Evolutionary conservation across 116 monocot species (phyloP), one percentile per base, ranked within the genome.

Genomic region (Dioscorea cayenensis): DNA sequence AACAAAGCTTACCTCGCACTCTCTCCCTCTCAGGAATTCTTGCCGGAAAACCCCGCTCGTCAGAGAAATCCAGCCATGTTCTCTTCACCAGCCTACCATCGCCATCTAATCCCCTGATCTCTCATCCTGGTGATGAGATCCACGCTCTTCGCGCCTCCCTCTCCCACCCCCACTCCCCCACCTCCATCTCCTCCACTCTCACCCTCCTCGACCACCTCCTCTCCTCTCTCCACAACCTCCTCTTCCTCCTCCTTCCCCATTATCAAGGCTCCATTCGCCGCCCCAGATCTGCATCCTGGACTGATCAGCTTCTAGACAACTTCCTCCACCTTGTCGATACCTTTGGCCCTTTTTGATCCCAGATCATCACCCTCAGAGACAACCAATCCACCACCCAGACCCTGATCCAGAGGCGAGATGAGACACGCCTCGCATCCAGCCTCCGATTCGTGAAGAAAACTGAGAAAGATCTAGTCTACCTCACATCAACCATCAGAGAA

Each of bases 311-410:
- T 38, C 76, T 81, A 9, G 72, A 81, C 28, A 67, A 72, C 58
- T 76, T 66, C 21, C 76, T 81, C 67, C 71, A 76, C 51, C 52
- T 81, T 28, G 72, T 72, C 67, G 76, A 81, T 28, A 76, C 67
- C 37, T 58, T 72, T 63, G 76, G 76, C 66, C 35, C 48, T 36
- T 68, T 76, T 68, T 66, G 81, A 2, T 51, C 67, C 28, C 35
- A 49, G 7, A 28, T 76, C 28, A 7, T 72, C 18, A 49, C 65
- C 1, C 67, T 81, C 17, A 18, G 28, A 19, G 25, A 66, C 0
- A 32, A 49, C 37, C 63, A 50, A 20, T 60, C 76, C 51, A 72
- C 43, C 19, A 51, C 71, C 10, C 71, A 66, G 52, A 12, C 64
- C 17, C 71, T 71, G 8, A 51, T 71, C 37, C 52, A 71, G 49